Evolutionary conservation across 1,139 yeast genomes (phyloP).

Genomic region (Taphrina deformans): DNA sequence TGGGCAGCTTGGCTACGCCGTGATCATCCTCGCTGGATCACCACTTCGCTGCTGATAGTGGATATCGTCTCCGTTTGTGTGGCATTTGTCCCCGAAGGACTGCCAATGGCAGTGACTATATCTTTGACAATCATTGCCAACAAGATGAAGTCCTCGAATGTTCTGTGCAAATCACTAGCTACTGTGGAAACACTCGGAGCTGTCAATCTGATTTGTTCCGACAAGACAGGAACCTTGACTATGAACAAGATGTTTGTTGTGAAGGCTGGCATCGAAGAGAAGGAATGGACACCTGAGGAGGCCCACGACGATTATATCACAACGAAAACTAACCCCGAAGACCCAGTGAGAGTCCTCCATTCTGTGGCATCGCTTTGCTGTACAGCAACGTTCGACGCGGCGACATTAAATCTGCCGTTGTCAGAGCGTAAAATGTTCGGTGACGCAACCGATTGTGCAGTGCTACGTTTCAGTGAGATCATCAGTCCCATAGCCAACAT

Average conservation of each 20-base stretch:
- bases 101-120: constrained; percentile 57
- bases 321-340: neutral
- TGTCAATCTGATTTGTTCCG: constrained; percentile 94
- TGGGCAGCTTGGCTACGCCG: constrained; percentile 54
- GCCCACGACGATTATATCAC: constrained; percentile 38
- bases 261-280: constrained; percentile 69
- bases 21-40: constrained; percentile 51
- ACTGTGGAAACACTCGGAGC: constrained; percentile 99
- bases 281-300: constrained; percentile 63
- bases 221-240: constrained; percentile 95
- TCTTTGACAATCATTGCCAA: constrained; percentile 93
- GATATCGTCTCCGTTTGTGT: constrained; percentile 51
- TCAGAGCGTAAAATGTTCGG: constrained; percentile 48
- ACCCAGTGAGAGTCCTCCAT: constrained; percentile 44
- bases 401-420: constrained; percentile 39
- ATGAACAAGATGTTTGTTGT: constrained; percentile 66
- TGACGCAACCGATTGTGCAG: constrained; percentile 56
- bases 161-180: constrained; percentile 83
- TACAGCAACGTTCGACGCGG: constrained; percentile 47
- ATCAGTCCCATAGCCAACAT: constrained; percentile 37
- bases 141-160: constrained; percentile 95
- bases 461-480: constrained; percentile 48
- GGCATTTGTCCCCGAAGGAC: constrained; percentile 57
- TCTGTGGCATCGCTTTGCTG: constrained; percentile 48
- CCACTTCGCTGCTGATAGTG: constrained; percentile 49